Base-by-base conservation (phyloP, 2,329 filamentous ascomycete species). In the Aspergillus ustus region DNA sequence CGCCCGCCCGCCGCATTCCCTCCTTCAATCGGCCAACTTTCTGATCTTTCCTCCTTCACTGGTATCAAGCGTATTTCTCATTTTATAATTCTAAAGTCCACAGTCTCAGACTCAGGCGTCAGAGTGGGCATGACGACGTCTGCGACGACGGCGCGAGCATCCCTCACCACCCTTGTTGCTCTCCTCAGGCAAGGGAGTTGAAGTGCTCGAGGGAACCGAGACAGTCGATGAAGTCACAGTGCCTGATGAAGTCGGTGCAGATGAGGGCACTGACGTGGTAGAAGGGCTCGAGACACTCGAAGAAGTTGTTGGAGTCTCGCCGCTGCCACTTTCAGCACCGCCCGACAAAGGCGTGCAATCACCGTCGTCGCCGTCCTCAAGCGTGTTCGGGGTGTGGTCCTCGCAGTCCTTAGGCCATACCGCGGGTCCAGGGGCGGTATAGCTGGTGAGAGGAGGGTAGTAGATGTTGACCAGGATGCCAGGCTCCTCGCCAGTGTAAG, bases 371-470 rank as follows among this genome's bases (percentile, higher is more conserved):
- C 20, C 22, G 8, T 20, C 13, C 25, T 29, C 57, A 4, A 53
- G n/a, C 15, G 45, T 28, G 45, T 59, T 59, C 15, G 57, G 19
- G 6, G 57, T 52, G 34, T 59, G 57, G 40, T 59, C 57, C 43
- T 53, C 57, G 22, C 57, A 59, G 19, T 43, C 50, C 7, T 49
- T n/a, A 6, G 59, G 59, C 59, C 59, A 61, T 7, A 51, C 55
- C 8, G 49, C 53, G 11, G 59, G 59, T 5, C 59, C 59, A 17
- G 59, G 54, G n/a, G 34, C 43, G 19, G 59, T 61, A 29, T 61
- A 61, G 49, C 57, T 61, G 15, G 15, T 13, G 7, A 51, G 28
- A 17, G 48, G 53, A 1, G 53, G 53, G 9, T 31, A 57, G 25
- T 61, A 61, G 9, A 61, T 48, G 9, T 34, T 37, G 11, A 59